phyloP scores from a whole-genome alignment of 805 yeast species.

The Starmera caribaea region DNA sequence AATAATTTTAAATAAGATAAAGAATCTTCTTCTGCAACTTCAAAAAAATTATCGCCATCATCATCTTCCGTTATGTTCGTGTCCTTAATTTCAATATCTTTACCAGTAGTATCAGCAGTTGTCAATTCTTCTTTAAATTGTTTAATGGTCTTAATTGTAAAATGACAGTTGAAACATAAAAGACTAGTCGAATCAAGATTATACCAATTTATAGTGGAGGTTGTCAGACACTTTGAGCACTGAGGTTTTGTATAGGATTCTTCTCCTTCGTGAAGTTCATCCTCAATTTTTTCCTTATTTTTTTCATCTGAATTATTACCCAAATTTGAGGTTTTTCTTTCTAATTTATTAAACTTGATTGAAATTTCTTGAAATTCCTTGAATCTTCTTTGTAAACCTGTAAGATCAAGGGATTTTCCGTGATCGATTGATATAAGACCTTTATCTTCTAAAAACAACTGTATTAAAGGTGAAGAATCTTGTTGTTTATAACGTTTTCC shows the following conservation, averaged over 20 bases:
- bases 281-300: too few relatives aligned
- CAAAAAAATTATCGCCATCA: too few relatives aligned
- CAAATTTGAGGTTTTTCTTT: too few relatives aligned
- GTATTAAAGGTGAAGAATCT: slow-evolving; percentile 7
- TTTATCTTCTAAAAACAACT: slow-evolving; percentile 11
- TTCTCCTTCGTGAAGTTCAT: background rate
- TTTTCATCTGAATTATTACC: too few relatives aligned
- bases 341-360: too few relatives aligned
- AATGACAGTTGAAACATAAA: background rate
- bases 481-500: slow-evolving; percentile 9
- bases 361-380: background rate
- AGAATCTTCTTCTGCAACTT: background rate
- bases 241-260: too few relatives aligned
- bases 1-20: background rate
- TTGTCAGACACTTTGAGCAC: slow-evolving; percentile 1
- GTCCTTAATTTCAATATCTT: background rate
- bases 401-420: background rate
- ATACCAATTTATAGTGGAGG: slow-evolving; percentile 1
- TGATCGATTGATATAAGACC: too few relatives aligned
- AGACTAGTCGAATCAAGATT: background rate
- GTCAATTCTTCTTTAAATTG: background rate
- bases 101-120: background rate
- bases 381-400: background rate
- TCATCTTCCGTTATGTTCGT: too few relatives aligned
- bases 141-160: background rate